Base-by-base conservation (phyloP, 352 stramenopile genomes). In the Pythium insidiosum region DNA sequence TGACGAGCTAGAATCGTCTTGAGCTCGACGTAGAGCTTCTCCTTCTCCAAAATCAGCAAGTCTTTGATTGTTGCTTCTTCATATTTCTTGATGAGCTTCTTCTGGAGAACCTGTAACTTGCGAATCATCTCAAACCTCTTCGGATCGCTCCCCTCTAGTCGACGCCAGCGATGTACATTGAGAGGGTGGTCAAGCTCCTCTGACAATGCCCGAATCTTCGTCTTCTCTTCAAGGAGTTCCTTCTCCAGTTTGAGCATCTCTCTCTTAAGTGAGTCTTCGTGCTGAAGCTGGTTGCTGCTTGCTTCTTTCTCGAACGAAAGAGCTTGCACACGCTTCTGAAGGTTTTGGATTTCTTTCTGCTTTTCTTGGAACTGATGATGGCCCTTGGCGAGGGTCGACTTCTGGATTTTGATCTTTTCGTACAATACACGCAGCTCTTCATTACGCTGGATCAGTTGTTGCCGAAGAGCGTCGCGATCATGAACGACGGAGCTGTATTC, bases 331-430 rank as follows among this genome's bases (percentile, higher is more conserved):
- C 78, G 60, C 29, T 53, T 62, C 31, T 85, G 61, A 12, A 94
- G 43, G 9, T 68, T 51, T 3, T 41, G 31, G 11, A 88, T 61
- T 28, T 88, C 77, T 11, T 73, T 59, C 10, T 72, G 55, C 33
- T 80, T 73, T 21, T 90, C 79, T 21, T 87, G 58, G 52, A 74
- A 96, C 47, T 86, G 66, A 5, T 64, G 40, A 36, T 93, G 73
- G 5, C 84, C 87, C 36, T 94, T 92, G 30, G 59, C 54, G 15
- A 96, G 55, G 10, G 67, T 86, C n/a, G 80, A 89, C 44, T 88
- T 76, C 35, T 96, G 84, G 16, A 96, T 83, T 44, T 96, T 94
- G 37, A 96, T 92, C 43, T 96, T 95, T 45, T 95, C 85, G 53
- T 97, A 96, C 10, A 97, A 46, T 26, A 74, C 58, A 13, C 59